Evolutionary conservation across 2,329 filamentous ascomycete species (phyloP).

Genomic region (Curvularia spicifera): DNA sequence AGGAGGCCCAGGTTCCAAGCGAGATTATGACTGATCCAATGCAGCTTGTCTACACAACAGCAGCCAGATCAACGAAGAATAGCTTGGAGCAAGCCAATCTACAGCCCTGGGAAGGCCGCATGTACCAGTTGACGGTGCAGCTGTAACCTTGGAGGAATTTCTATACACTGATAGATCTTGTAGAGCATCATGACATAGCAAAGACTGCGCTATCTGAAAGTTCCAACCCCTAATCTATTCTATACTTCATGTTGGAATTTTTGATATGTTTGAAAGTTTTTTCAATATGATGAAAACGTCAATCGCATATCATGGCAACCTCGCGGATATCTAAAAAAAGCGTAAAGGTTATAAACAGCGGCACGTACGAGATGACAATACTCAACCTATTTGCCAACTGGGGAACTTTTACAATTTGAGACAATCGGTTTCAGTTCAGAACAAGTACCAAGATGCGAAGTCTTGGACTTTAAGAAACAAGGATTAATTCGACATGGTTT

Average conservation of each 20-base stretch:
- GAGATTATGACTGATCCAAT: background rate
- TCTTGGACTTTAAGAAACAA: background rate
- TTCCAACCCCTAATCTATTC: too few species aligned
- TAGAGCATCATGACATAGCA: background rate
- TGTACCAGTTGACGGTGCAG: background rate
- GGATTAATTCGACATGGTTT: background rate
- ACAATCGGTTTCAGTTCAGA: too few species aligned
- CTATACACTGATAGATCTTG: background rate
- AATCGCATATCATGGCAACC: too few species aligned
- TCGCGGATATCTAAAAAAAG: too few species aligned
- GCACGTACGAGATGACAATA: too few species aligned
- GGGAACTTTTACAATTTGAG: too few species aligned
- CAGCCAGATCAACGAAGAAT: background rate
- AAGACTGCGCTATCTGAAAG: background rate
- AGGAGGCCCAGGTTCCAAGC: constrained; percentile 2
- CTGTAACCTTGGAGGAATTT: background rate
- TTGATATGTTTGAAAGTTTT: too few species aligned
- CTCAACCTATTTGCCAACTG: too few species aligned
- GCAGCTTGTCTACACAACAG: background rate
- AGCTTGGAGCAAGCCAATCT: background rate
- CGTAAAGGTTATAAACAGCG: too few species aligned
- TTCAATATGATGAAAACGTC: too few species aligned
- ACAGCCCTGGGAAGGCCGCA: constrained; percentile 4
- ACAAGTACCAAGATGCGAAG: too few species aligned
- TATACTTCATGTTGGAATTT: too few species aligned